Conservation (phyloP, 2,329 filamentous ascomycete species). For the Trichoderma harzianum region DNA sequence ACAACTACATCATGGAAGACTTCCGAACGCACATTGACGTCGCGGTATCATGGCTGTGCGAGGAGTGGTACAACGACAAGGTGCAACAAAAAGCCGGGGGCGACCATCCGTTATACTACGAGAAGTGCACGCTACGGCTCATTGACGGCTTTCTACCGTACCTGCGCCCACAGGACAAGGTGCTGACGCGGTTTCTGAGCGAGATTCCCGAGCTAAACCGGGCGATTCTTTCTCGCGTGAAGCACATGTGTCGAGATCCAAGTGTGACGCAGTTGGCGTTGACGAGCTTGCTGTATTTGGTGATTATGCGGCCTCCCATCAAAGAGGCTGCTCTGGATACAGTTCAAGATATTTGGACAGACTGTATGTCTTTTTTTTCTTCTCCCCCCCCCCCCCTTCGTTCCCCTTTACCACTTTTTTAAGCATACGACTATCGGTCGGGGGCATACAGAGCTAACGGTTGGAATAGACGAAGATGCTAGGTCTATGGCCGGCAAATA, state of each 20-base stretch:
- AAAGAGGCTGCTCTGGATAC: slow-evolving; percentile 61
- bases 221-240: slow-evolving; percentile 70
- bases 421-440: not conserved
- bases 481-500: slow-evolving; percentile 61
- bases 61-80: slow-evolving; percentile 96
- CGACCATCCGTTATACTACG: slow-evolving; percentile 64
- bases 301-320: slow-evolving; percentile 65
- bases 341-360: slow-evolving; percentile 64
- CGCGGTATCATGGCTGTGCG: slow-evolving; percentile 89
- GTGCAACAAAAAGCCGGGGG: slow-evolving; percentile 41
- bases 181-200: slow-evolving; percentile 84
- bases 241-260: slow-evolving; percentile 63
- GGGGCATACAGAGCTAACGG: not conserved
- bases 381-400: too few species aligned
- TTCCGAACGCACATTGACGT: slow-evolving; percentile 87
- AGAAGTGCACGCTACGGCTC: slow-evolving; percentile 74
- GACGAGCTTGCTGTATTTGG: slow-evolving; percentile 63
- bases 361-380: slow-evolving; percentile 49
- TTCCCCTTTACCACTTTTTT: not conserved
- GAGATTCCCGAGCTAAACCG: slow-evolving; percentile 80
- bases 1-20: slow-evolving; percentile 84
- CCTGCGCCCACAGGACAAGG: slow-evolving; percentile 84
- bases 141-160: slow-evolving; percentile 88
- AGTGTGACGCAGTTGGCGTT: slow-evolving; percentile 61
- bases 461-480: slow-evolving; percentile 55